A percentile compares a stretch with the other conserved stretches of the same genome.
These are phyloP conservation scores for Apiospora arundinis DNA, from an alignment of 2,329 filamentous ascomycete genomes.

Conservation along the genomic window DNA sequence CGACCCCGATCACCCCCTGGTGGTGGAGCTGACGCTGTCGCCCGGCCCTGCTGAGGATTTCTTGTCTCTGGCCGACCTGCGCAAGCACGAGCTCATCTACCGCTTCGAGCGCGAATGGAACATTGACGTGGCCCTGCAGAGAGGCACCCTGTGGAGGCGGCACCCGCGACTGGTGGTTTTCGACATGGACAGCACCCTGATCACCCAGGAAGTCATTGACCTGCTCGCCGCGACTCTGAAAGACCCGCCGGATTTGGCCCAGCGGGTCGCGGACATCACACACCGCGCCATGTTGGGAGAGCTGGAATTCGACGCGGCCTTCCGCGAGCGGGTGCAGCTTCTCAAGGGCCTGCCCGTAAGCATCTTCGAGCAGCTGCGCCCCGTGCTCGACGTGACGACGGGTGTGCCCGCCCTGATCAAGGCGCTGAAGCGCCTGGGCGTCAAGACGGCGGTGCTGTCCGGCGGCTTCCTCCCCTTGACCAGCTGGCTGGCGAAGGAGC, in stretches of 20 bases:
- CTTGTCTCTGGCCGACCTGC: constrained; percentile 70
- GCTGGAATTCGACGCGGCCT: constrained; percentile 85
- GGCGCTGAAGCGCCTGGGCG: constrained; percentile 78
- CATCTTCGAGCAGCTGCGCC: constrained; percentile 80
- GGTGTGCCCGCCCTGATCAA: constrained; percentile 78
- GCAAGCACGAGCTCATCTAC: constrained; percentile 82
- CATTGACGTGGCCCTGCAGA: constrained; percentile 81
- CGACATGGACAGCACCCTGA: constrained; percentile 98
- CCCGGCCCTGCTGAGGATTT: constrained; percentile 67
- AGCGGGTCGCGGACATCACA: constrained; percentile 86
- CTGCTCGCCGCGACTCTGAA: constrained; percentile 83
- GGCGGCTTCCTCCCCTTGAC: constrained; percentile 93
- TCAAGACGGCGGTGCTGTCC: constrained; percentile 88
- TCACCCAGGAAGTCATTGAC: constrained; percentile 97
- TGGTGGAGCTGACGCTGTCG: constrained; percentile 71
- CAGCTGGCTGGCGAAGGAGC: constrained; percentile 78
- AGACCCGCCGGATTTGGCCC: constrained; percentile 73
- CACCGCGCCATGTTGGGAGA: constrained; percentile 95
- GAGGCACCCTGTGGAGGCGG: constrained; percentile 74
- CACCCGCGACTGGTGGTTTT: constrained; percentile 91
- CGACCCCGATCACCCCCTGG: constrained; percentile 61
- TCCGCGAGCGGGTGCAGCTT: constrained; percentile 80
- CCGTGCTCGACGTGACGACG: constrained; percentile 78
- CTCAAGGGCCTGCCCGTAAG: constrained; percentile 80
- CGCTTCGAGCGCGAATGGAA: constrained; percentile 90